Evolutionary conservation across 2,329 filamentous ascomycete species (phyloP), one percentile per base, ranked within the genome.

Genomic region (Claviceps spartinae): DNA sequence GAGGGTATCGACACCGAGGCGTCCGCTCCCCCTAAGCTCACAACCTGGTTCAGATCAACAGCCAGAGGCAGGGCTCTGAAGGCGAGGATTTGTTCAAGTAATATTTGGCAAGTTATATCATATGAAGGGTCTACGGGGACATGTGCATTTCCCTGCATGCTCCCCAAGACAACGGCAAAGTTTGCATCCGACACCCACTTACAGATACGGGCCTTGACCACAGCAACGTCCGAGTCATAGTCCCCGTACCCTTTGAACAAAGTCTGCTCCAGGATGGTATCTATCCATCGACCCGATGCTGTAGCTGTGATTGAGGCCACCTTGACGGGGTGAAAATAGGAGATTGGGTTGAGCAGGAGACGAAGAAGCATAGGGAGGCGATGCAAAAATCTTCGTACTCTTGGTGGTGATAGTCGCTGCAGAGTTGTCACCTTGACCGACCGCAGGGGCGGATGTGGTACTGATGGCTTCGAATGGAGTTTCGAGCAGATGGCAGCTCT

Each of bases 371-470:
- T 38, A 16, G 52, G 52, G 5, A 53, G 44, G 7, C 52, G 43
- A 34, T 50, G 48, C 24, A 53, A 37, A 38, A 53, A 53, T 7
- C 43, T 26, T 24, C 52, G 52, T 14, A 50, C 20, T 9, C 36
- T 42, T 4, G 43, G 24, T 2, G 51, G 20, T 9, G 36, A 7
- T n/a, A 53, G 37, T 24, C n/a, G 36, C 34, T 53, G 52, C 36
- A 53, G 20, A 14, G 52, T 53, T 26, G 52, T 53, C 9, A 53
- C 52, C 38, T 53, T 53, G 30, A 53, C 24, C 11, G 52, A 53
- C 9, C 48, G 52, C 14, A 5, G 50, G 16, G 52, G 52, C 14
- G 52, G 52, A 43, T 53, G 48, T 14, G 52, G 48, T n/a, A 50
- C 45, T 22, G 52, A 53, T 16, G 52, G 52, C 36, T 48, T 53